Evolutionary conservation across 768 basidiomycete genomes (phyloP), one percentile per base, ranked within the genome.

Genomic region (Mycena indigotica): DNA sequence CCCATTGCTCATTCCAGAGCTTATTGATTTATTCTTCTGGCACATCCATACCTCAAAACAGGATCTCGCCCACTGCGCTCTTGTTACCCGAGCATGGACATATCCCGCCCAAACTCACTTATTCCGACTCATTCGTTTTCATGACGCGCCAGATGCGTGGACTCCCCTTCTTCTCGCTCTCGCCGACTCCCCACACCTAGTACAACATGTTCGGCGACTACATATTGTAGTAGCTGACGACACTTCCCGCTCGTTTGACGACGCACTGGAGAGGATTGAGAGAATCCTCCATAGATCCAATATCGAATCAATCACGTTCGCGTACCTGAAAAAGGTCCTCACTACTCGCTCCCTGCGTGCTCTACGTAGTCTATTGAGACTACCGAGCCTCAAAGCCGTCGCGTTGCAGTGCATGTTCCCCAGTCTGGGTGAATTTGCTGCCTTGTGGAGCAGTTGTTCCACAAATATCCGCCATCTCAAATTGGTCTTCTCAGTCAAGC

Each of bases 381-480:
- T 44, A 8, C 41, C 41, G n/a, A 44, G 8, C 8, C 13, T 44
- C 8, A 5, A 19, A 23, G 21, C 13, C 41, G 41, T 44, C 15
- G 41, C 12, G 41, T 15, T 44, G 41, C 41, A 44, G 41, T 44
- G 41, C n/a, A 44, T 44, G 41, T 44, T 44, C n/a, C 41, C 41
- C 8, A 44, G 41, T 21, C 15, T 44, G 8, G 41, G 41, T 8
- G n/a, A 44, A 8, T 44, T 44, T 44, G 41, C 41, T 5, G 15
- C 15, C 23, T 21, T 44, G 5, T 44, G 41, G 41, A 44, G 8
- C 5, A 8, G 41, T 8, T 44, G 41, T 44, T 15, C 13, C 8
- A 6, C 13, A 8, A 8, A 21, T 21, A 23, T 44, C n/a, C 12
- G 21, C 13, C 41, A 44, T 23, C n/a, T 44, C 8, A 13, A 44